Conservation (phyloP, 352 stramenopile genomes). For the Phytophthora sansomeana region DNA sequence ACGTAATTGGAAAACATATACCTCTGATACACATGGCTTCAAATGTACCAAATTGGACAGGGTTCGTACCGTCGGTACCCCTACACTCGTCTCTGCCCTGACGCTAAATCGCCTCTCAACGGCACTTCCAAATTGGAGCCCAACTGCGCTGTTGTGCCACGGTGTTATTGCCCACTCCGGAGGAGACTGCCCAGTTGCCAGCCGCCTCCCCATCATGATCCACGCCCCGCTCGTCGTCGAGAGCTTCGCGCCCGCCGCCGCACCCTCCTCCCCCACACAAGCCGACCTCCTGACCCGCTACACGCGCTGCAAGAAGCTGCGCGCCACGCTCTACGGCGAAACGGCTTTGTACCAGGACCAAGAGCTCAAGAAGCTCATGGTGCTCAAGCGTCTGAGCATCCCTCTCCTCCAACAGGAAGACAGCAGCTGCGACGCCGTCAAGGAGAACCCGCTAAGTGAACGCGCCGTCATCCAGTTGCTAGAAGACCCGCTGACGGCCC, state of each 20-base stretch:
- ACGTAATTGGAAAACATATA: neutral
- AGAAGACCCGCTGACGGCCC: conserved; percentile 31
- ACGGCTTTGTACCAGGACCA: conserved; percentile 60
- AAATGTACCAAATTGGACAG: neutral
- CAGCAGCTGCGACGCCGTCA: conserved; percentile 21
- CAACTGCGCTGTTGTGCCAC: conserved; percentile 17
- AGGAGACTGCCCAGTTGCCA: conserved; percentile 27
- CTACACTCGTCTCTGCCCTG: conserved; percentile 10
- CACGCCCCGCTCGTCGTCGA: conserved; percentile 28
- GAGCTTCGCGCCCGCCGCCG: conserved; percentile 18
- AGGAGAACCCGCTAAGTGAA: conserved; percentile 62
- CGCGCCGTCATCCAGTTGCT: conserved; percentile 62
- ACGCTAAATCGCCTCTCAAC: conserved; percentile 3
- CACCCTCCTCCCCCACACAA: neutral
- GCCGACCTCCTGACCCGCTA: conserved; percentile 44
- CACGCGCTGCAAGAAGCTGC: conserved; percentile 48
- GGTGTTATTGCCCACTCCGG: neutral
- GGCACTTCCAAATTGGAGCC: conserved; percentile 25
- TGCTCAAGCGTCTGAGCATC: conserved; percentile 66
- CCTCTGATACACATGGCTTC: neutral
- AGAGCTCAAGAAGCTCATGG: conserved; percentile 48
- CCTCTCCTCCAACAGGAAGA: conserved; percentile 46
- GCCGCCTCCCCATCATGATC: conserved; percentile 32
- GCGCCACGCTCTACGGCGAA: conserved; percentile 65
- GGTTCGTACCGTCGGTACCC: conserved; percentile 26